Percentiles rank a stretch among this genome's conserved stretches.
phyloP scores from a whole-genome alignment of 495 filamentous ascomycete species.

The Oidiodendron maius region DNA sequence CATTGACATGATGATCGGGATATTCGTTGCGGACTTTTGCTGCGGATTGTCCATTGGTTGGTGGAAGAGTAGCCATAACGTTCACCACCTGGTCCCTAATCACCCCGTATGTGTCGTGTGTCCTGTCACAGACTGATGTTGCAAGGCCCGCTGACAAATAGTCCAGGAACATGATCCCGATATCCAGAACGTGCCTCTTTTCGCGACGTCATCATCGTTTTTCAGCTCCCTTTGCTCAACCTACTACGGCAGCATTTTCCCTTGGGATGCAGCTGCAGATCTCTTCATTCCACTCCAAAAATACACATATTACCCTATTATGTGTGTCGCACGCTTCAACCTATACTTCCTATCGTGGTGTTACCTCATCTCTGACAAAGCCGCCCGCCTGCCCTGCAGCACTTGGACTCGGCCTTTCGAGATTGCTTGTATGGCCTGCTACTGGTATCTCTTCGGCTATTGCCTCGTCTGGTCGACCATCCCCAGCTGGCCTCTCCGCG shows the following conservation, averaged over 20 bases:
- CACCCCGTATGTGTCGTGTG: not conserved
- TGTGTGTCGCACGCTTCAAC: slow-evolving; percentile 81
- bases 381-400: too few relatives aligned
- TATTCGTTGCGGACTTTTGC: slow-evolving; percentile 79
- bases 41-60: slow-evolving; percentile 84
- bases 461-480: slow-evolving; percentile 68
- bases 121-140: too few relatives aligned
- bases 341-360: slow-evolving; percentile 78
- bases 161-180: slow-evolving; percentile 95
- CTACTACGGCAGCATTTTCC: slow-evolving; percentile 81
- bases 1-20: slow-evolving; percentile 74
- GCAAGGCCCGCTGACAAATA: too few relatives aligned
- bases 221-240: slow-evolving; percentile 68
- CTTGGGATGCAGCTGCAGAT: slow-evolving; percentile 68
- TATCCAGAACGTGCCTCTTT: slow-evolving; percentile 90
- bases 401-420: slow-evolving; percentile 81
- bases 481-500: slow-evolving; percentile 59
- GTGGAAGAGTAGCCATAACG: slow-evolving; percentile 97
- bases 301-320: slow-evolving; percentile 74
- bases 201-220: slow-evolving; percentile 83
- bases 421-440: slow-evolving; percentile 72
- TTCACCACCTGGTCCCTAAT: slow-evolving; percentile 94
- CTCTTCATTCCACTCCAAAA: slow-evolving; percentile 67
- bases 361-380: slow-evolving; percentile 59
- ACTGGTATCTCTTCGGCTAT: slow-evolving; percentile 93